Base-by-base conservation (phyloP, 2,329 filamentous ascomycete genomes). In the Cladophialophora yegresii region DNA sequence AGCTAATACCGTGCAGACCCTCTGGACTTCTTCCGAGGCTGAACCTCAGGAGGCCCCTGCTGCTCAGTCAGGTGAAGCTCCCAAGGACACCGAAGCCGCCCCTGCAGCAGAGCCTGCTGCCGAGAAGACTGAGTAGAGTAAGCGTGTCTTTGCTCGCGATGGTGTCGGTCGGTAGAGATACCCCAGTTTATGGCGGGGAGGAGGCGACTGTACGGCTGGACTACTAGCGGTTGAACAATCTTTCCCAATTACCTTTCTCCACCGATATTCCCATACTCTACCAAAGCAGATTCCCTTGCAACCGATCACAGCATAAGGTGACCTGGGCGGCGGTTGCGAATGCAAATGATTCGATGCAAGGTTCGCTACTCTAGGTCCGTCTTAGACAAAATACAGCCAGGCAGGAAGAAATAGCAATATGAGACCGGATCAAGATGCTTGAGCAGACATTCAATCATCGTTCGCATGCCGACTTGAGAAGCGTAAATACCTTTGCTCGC, bases 1-100 rank as follows among this genome's bases (percentile, higher is more conserved):
- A 64, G 64, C 75, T 79, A 72, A 79, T 70, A 12, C 49, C 54
- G 33, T 56, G 62, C 53, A 97, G 93, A 98, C 95, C 72, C 92
- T 98, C 81, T 98, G 95, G 95, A 98, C 95, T 76, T 98, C 93
- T 67, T 98, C 93, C 72, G 95, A 98, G 87, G 91, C 93, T 70
- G 95, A 98, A 85, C 87, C 91, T 75, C 82, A 89, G 72, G 83
- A 85, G 69, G 79, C 79, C 13, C 57, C 57, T 23, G 66, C 74
- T 57, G 71, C 71, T 61, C 64, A 67, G 57, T 67, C 69, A 54
- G 65, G 66, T 60, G 70, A 72, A n/a, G 66, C 68, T 26, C 66
- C 68, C 22, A 71, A 72, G 68, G 70, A 71, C 33, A 58, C 69
- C 22, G 65, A 67, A 40, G 61, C 55, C 55, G 65, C 69, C 12